Evolutionary conservation across 371 early-diverging fungal species (phyloP).

Genomic region (Mortierella sp.): DNA sequence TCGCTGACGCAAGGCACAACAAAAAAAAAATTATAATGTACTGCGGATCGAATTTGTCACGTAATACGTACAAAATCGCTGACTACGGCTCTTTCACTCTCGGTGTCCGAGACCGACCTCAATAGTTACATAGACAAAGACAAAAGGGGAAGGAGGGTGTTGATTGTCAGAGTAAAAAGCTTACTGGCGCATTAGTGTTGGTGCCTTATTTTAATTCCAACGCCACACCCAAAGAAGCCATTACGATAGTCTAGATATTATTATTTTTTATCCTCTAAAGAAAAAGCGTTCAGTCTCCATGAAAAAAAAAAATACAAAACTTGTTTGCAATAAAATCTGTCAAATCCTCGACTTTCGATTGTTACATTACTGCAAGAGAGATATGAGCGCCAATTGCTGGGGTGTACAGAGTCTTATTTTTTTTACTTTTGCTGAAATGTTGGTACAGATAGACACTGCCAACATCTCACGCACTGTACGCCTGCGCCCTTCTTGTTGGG

Average conservation of each 20-base stretch:
- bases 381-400: not conserved
- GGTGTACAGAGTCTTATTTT: not conserved
- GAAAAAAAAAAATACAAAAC: not conserved
- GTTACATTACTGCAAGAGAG: not conserved
- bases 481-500: constrained; percentile 2
- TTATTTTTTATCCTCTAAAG: not conserved
- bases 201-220: not conserved
- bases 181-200: not conserved
- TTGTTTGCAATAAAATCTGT: not conserved
- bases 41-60: constrained; percentile 25
- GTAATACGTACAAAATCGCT: constrained; percentile 16
- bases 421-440: too few relatives aligned
- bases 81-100: not conserved
- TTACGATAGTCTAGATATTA: too few relatives aligned
- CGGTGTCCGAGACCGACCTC: constrained; percentile 9
- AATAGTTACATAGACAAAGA: not conserved
- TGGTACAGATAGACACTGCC: too few relatives aligned
- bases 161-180: not conserved
- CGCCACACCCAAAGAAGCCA: not conserved
- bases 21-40: constrained; percentile 16
- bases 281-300: not conserved
- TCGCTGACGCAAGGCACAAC: constrained; percentile 10
- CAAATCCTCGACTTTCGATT: not conserved
- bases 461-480: not conserved
- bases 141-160: too few relatives aligned